A percentile compares a stretch with the other conserved stretches of the same genome.
Evolutionary conservation across 305 asterid species (phyloP).

Genomic region (Fraxinus platypoda): DNA sequence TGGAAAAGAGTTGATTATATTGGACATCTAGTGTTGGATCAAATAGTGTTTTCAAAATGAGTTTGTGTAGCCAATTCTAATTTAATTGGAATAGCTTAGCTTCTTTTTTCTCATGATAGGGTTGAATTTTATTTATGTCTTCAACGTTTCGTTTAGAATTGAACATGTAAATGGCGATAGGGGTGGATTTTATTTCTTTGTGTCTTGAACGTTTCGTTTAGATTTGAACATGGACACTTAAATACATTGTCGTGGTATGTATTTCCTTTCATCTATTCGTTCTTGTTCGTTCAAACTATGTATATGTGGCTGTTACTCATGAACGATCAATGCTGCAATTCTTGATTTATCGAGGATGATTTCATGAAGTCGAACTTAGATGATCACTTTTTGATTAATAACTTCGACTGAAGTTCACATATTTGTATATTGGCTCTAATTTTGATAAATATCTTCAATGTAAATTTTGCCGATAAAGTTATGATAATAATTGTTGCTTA

Average conservation of each 20-base stretch:
- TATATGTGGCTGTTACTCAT: neutral
- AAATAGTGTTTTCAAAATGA: neutral
- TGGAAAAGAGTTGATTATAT: neutral
- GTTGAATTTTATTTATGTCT: neutral
- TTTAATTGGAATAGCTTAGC: neutral
- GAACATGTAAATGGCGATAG: neutral
- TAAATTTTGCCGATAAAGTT: neutral
- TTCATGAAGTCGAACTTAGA: neutral
- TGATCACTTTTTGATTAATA: neutral
- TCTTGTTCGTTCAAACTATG: neutral
- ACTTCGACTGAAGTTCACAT: neutral
- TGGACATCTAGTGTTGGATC: neutral
- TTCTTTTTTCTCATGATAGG: neutral
- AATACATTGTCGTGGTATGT: neutral
- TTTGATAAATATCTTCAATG: neutral
- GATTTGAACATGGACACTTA: neutral
- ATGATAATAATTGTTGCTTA: neutral
- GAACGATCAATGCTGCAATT: neutral
- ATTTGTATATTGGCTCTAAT: neutral
- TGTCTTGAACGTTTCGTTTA: neutral
- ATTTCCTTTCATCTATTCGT: neutral
- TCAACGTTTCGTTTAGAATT: neutral
- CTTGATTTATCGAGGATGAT: neutral
- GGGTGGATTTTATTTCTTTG: neutral
- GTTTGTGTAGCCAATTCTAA: neutral